A percentile compares a stretch with the other conserved stretches of the same genome.
phyloP scores from a whole-genome alignment of 208 protist species.

The Leishmania amazonensis region DNA sequence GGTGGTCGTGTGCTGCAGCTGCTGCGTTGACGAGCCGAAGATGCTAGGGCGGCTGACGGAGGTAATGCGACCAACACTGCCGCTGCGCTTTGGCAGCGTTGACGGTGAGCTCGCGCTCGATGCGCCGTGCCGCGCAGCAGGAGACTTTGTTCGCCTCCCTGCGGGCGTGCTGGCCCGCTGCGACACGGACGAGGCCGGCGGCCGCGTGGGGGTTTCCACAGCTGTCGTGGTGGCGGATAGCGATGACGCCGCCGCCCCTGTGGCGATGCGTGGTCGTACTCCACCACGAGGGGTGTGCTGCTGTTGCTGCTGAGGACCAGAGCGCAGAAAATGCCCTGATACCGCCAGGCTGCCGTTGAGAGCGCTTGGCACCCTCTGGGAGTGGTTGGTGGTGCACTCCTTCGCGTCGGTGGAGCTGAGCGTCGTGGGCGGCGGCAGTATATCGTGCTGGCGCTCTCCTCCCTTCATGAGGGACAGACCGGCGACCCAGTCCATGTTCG shows the following conservation, averaged over 20 bases:
- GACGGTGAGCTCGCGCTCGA: not conserved
- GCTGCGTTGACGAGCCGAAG: conserved; percentile 16
- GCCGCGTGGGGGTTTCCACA: not conserved
- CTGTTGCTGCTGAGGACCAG: conserved; percentile 11
- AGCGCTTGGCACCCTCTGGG: not conserved
- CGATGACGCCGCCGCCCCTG: not conserved
- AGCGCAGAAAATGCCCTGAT: not conserved
- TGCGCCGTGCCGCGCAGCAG: conserved; percentile 3
- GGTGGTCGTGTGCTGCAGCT: conserved; percentile 11
- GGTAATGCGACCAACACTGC: conserved; percentile 38
- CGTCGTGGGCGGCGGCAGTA: not conserved
- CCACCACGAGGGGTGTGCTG: conserved; percentile 16
- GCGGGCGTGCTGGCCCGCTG: conserved; percentile 13
- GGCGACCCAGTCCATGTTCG: conserved; percentile 62
- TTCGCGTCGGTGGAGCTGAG: not conserved
- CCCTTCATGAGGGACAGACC: conserved; percentile 12
- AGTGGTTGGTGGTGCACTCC: conserved; percentile 1
- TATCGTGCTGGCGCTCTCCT: not conserved
- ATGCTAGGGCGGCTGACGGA: conserved; percentile 35
- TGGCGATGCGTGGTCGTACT: conserved; percentile 9
- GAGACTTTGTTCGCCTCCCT: conserved; percentile 16
- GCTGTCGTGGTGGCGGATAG: not conserved
- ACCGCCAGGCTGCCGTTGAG: not conserved
- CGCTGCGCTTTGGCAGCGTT: conserved; percentile 32
- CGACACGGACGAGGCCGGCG: not conserved